Evolutionary conservation across 768 basidiomycete species (phyloP), one percentile per base, ranked within the genome.

Genomic region (Trametes sanguinea): DNA sequence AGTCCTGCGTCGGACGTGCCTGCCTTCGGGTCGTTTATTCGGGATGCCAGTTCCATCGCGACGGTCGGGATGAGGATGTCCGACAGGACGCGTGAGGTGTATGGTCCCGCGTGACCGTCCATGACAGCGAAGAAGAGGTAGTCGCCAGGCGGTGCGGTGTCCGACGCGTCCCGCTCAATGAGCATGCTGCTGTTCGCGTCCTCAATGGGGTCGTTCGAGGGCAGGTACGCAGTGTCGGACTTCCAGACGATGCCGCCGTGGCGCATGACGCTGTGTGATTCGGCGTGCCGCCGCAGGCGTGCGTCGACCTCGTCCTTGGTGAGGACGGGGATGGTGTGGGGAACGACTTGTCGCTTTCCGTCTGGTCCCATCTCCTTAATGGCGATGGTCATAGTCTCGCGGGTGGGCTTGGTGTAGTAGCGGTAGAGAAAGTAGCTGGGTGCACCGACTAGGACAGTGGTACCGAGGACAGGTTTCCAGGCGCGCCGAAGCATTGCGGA

Each of bases 201-300:
- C 75, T 99, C 97, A 54, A 97, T 87, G 7, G 94, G 92, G 61
- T 90, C 85, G 70, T 99, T 99, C 3, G 94, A 89, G 0, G 91
- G 79, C 39, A 98, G 77, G 37, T 81, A 83, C 16, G 92, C 91
- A 3, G 89, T 95, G 51, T 88, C 82, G 74, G 89, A 88, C 65
- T 82, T 86, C 91, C 91, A 93, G 11, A 80, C 74, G 54, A 84
- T 75, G 16, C 87, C 85, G 37, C 78, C 78, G 0, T 84, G 85
- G 44, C 84, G 77, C 11, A 76, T 60, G 48, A 81, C 75, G 17
- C 76, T 76, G 56, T 83, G 76, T 16, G 75, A 74, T 3, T 76
- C 77, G 3, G 84, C 83, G 64, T 84, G 77, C 66, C 85, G 82
- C 48, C 73, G 78, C 52, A 93, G 80, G 27, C 85, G 84, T 14